Evolutionary conservation across 805 yeast species (phyloP), one percentile per base, ranked within the genome.

Genomic region (Metschnikowia corniflorae): DNA sequence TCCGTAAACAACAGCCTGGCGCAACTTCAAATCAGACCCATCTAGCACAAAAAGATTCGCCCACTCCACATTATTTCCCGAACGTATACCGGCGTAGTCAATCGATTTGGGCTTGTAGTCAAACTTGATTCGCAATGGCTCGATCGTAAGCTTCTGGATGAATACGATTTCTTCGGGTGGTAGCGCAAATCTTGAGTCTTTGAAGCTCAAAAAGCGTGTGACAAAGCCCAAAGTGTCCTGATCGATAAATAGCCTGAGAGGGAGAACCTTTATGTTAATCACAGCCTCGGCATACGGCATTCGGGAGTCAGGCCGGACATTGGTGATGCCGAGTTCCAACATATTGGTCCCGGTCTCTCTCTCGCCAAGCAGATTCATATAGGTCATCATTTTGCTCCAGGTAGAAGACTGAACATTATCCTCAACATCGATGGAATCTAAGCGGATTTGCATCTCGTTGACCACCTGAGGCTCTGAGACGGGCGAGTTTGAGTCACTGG

Each of bases 101-200:
- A 91, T 71, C 47, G 79, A 84, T 55, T 88, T 88, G 0, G 98
- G 97, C 55, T 87, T 88, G 57, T 93, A 93, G 58, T 93, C 97
- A 26, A 93, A 65, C 43, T 79, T 79, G 15, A 93, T 55, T 31
- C 69, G 71, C 2, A 86, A 61, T 0, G 80, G 65, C 39, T 74
- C 73, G 4, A 88, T 70, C 28, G 75, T 74, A 23, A 87, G 71
- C 51, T 78, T 78, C 48, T 85, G 87, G 30, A 88, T 69, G 51
- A 76, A 89, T 1, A 77, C 51, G 5, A 76, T 71, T 40, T 83
- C 93, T 29, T 82, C 87, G 16, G 71, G 70, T n/a, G 78, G 70
- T 12, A 84, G 61, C 4, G 73, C 72, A 54, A 85, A 84, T 40
- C 93, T 60, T 2, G 64, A 48, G 51, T 86, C 95, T 51, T 77